Percentiles rank a stretch among this genome's conserved stretches.
Evolutionary conservation across 495 filamentous ascomycete genomes (phyloP).

Genomic region (Xylaria venustula): DNA sequence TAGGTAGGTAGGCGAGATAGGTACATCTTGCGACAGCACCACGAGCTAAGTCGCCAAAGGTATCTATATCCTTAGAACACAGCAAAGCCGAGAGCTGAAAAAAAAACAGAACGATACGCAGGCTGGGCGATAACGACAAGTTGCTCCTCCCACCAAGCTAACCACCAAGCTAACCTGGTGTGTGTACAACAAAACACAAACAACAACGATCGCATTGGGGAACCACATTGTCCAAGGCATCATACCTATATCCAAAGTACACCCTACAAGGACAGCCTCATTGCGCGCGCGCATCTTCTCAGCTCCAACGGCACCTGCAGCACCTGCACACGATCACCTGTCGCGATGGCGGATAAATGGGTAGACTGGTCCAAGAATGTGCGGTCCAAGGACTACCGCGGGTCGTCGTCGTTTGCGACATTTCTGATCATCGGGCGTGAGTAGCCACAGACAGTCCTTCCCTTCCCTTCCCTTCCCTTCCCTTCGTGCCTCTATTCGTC

Average conservation of each 20-base stretch:
- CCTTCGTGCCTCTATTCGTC: neutral
- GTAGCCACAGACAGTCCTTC: conserved; percentile 25
- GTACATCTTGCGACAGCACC: too few relatives aligned
- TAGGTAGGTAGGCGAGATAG: too few relatives aligned
- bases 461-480: neutral
- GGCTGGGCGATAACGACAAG: neutral
- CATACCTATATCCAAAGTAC: too few relatives aligned
- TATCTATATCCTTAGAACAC: neutral
- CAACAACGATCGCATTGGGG: neutral
- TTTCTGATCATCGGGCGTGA: conserved; percentile 94
- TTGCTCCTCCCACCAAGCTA: too few relatives aligned
- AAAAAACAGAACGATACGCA: neutral
- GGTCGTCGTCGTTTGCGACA: conserved; percentile 71
- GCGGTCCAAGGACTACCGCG: conserved; percentile 47
- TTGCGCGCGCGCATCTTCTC: too few relatives aligned
- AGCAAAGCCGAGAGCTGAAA: too few relatives aligned
- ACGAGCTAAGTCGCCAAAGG: too few relatives aligned
- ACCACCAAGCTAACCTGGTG: too few relatives aligned
- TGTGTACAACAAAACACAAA: neutral
- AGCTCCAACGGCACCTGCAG: neutral
- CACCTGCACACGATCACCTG: neutral
- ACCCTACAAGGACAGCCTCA: neutral
- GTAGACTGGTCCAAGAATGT: conserved; percentile 52
- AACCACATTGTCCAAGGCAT: neutral
- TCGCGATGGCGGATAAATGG: conserved; percentile 37